Evolutionary conservation across 192 early-diverging fungal genomes (phyloP), one percentile per base, ranked within the genome.

Genomic region (Umbelopsis ramanniana): DNA sequence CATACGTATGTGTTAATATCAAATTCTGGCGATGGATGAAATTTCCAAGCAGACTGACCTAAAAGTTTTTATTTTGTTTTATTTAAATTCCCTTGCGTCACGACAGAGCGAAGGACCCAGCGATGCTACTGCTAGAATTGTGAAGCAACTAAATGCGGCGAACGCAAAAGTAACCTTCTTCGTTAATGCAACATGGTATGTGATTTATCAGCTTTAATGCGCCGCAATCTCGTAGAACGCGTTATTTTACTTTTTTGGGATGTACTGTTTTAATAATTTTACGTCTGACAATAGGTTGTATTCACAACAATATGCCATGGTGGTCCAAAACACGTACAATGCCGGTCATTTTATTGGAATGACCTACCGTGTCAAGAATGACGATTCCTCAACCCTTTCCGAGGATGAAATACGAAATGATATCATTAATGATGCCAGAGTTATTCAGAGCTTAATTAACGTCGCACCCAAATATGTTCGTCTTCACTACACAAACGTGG

Each of bases 261-360:
- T 21, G 6, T 19, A 1, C 17, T 46, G 46, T 26, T 24, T 26
- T 17, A 55, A 17, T 24, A n/a, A 19, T 45, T 60, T 11, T 45
- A 60, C 48, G 52, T 40, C 43, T 21, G 4, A 6, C 33, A 33
- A 12, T 52, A 77, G 75, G 75, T 77, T 86, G 55, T 81, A 86
- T 37, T 82, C 82, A 19, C 82, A 83, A 74, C 84, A 86, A 67
- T 86, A 86, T 52, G 84, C 84, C 0, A 79, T 79, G 19, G 78
- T 86, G 19, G 71, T 81, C 26, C 82, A 83, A 46, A 81, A 81
- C 23, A 81, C 82, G 29, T 86, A 86, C 74, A 86, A 72, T 33
- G 74, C 77, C 22, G 84, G 84, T 10, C 84, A 86, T 67, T 77
- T 83, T 37, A 82, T 86, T 66, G 84, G 84, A 23, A 86, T 86